Evolutionary conservation across 1,284 basidiomycete genomes (phyloP), one percentile per base, ranked within the genome.

Genomic region (Earliella scabrosa): DNA sequence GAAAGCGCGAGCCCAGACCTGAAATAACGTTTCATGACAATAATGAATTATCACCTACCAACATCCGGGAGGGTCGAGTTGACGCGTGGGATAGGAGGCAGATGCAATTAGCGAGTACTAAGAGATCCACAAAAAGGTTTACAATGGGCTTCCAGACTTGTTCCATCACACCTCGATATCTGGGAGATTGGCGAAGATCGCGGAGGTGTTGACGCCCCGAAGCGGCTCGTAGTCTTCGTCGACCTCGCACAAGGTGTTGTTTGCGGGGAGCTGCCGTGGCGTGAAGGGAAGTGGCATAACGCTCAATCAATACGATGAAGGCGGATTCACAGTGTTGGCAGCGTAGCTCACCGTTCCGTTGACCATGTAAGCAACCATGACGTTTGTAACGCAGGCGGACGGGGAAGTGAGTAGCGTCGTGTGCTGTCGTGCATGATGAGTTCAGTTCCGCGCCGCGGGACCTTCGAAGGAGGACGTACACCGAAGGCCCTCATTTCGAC

Each of bases 401-500:
- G 47, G 31, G 10, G 31, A 45, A 0, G 50, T 41, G 10, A 20
- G 3, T 21, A 47, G n/a, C 4, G 43, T 20, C 1, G 46, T 50
- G 21, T 52, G 52, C 58, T 53, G 20, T 11, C 9, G 27, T 18
- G 2, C 14, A 13, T 18, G 11, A 27, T 4, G 18, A 8, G 24
- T 18, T 9, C 14, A 35, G 24, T 31, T 31, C 11, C 2, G 10
- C 20, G 8, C 31, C 13, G 29, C 29, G 29, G 6, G 13, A 7
- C 29, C 13, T 7, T 31, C 7, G 7, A 13, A 26, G 16, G 16
- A 10, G 31, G 16, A 45, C 60, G 23, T 26, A 65, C 64, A 4
- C 64, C 63, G 29, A 62, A 65, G 2, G 52, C 65, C 18, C 58
- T 47, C 41, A 64, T 54, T 27, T 52, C 35, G 32, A 66, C 50